These are phyloP conservation scores for Colletotrichum sp. DNA, from an alignment of 2,329 filamentous ascomycete species.

Conservation along the genomic window DNA sequence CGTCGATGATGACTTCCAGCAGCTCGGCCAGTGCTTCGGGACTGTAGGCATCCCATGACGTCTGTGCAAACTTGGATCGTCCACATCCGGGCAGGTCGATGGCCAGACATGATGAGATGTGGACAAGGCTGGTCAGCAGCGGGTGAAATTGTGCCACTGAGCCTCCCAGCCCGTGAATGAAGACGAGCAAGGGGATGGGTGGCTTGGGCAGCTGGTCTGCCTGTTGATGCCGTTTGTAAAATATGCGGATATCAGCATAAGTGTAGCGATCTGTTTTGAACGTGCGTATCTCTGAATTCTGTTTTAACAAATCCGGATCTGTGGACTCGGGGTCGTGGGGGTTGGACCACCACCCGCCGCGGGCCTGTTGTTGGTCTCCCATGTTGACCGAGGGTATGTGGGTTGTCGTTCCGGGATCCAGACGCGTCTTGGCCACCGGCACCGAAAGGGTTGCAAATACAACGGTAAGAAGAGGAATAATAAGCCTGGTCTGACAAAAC, in stretches of 20 bases:
- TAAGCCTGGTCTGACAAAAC: not conserved
- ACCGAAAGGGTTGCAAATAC: not conserved
- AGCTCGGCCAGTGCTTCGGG: constrained; percentile 78
- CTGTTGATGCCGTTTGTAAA: constrained; percentile 83
- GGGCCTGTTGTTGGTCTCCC: constrained; percentile 10
- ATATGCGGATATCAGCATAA: constrained; percentile 81
- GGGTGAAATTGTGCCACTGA: constrained; percentile 88
- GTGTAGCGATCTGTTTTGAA: constrained; percentile 75
- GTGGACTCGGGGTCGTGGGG: constrained; percentile 52
- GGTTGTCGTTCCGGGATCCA: not conserved
- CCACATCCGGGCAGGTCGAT: constrained; percentile 94
- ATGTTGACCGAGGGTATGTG: constrained; percentile 1
- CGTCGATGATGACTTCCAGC: constrained; percentile 75
- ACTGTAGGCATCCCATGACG: constrained; percentile 78
- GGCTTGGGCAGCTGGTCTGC: constrained; percentile 78
- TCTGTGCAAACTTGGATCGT: constrained; percentile 75
- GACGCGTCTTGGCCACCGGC: not conserved
- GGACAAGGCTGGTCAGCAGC: constrained; percentile 79
- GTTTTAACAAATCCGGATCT: constrained; percentile 81
- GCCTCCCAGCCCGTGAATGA: constrained; percentile 92
- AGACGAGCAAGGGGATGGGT: constrained; percentile 83
- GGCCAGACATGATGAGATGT: constrained; percentile 83
- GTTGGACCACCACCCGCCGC: constrained; percentile 3
- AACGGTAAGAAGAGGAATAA: not conserved
- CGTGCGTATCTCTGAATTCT: constrained; percentile 73